Evolutionary conservation across 441 rosid species (phyloP), one percentile per base, ranked within the genome.

Genomic region (Arabidopsis lyrata): DNA sequence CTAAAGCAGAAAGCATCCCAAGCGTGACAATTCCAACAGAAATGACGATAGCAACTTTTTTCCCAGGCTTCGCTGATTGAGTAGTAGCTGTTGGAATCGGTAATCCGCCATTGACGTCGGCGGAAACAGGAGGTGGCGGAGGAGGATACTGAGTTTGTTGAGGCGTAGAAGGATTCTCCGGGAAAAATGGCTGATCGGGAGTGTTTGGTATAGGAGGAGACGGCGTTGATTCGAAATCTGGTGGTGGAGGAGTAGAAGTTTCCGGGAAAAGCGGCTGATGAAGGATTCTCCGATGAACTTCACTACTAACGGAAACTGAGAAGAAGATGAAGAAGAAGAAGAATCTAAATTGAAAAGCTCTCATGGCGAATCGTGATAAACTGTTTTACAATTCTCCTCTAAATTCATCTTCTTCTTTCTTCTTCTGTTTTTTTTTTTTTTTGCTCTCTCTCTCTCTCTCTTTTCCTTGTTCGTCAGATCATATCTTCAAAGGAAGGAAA

Each of bases 21-120:
- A 95, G 77, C 12, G 97, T 90, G 83, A 95, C 99, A 80, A 95
- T 87, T 54, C 96, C 97, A 50, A 92, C 99, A 0, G 99, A 95
- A 47, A 92, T 73, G 0, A 89, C 97, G 73, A 92, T 88, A 13
- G 97, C 97, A 59, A 90, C 83, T 68, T 84, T 95, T 75, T 84
- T 92, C n/a, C 88, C 86, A 27, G 94, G 97, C 60, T 89, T 92
- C 12, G 90, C 60, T 1, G 89, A 89, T 13, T 88, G 93, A 2
- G 94, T 80, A 1, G 97, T 82, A 0, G 97, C 50, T 0, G 97
- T 84, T 0, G 97, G 86, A 58, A 88, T 86, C 5, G 94, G 94
- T 22, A 83, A 70, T 54, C 87, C 87, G 59, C 87, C 97, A 73
- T 72, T 66, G 83, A 86, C 87, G 22, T 76, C 85, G 6, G 82